Percentiles rank a stretch among this genome's conserved stretches.
These are phyloP conservation scores for Phytophthora meadii DNA, from an alignment of 352 stramenopile genomes.

Conservation along the genomic window DNA sequence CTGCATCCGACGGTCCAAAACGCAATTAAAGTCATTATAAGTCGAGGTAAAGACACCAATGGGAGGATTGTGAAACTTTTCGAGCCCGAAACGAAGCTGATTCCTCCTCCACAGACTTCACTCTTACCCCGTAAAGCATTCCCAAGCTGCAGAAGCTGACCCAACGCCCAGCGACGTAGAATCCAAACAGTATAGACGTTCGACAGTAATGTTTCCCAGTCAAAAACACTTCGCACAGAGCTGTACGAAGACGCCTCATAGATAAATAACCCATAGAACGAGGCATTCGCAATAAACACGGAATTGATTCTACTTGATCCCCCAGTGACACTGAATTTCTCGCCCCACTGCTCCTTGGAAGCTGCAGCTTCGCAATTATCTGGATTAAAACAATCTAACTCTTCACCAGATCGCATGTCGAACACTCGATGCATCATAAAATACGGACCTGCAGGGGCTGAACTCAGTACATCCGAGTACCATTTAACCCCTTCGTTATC, in stretches of 20 bases:
- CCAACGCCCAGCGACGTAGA: not conserved
- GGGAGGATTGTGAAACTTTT: not conserved
- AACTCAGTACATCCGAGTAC: not conserved
- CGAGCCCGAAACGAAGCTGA: not conserved
- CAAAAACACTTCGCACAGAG: too few relatives aligned
- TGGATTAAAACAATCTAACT: not conserved
- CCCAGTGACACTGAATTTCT: too few relatives aligned
- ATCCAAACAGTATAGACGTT: not conserved
- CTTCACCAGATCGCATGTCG: not conserved
- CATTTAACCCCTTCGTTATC: not conserved
- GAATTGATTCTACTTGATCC: too few relatives aligned
- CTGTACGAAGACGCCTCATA: too few relatives aligned
- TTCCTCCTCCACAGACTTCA: not conserved
- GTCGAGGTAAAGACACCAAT: not conserved
- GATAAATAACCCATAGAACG: too few relatives aligned
- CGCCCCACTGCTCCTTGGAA: too few relatives aligned
- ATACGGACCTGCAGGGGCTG: not conserved
- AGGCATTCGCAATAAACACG: too few relatives aligned
- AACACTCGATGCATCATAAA: not conserved
- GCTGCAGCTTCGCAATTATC: too few relatives aligned
- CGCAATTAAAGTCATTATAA: not conserved
- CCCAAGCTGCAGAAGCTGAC: not conserved
- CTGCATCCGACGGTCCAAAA: not conserved
- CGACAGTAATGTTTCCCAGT: not conserved
- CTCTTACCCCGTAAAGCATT: not conserved